These are phyloP conservation scores for Coemansia sp. DNA, from an alignment of 192 early-diverging fungal species.

Conservation along the genomic window DNA sequence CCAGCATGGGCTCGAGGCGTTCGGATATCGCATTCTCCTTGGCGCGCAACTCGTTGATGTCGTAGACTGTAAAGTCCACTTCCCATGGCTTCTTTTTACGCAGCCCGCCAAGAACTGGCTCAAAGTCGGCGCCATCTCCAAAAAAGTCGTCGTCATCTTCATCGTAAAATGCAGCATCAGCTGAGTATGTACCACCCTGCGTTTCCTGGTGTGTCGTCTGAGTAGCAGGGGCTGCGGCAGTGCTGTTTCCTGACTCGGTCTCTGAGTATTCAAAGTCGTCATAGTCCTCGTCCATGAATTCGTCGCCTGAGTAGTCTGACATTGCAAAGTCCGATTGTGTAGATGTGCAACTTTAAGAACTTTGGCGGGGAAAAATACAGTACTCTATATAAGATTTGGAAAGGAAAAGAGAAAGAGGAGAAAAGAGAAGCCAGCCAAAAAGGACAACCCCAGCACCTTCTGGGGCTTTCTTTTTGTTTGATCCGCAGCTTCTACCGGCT, in stretches of 20 bases:
- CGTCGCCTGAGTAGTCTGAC: slow-evolving; percentile 33
- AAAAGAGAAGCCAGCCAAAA: neutral
- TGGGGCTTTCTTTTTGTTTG: no score
- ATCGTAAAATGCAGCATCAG: slow-evolving; percentile 18
- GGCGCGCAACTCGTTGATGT: slow-evolving; percentile 22
- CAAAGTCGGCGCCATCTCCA: slow-evolving; percentile 31
- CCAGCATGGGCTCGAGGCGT: slow-evolving; percentile 41
- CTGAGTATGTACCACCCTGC: slow-evolving; percentile 25
- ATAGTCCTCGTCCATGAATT: slow-evolving; percentile 43
- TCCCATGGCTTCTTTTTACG: slow-evolving; percentile 39
- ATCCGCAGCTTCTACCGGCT: no score
- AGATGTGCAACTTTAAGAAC: slow-evolving; percentile 6
- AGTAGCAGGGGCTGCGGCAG: slow-evolving; percentile 3
- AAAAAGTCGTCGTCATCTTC: slow-evolving; percentile 30
- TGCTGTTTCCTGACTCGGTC: slow-evolving; percentile 17
- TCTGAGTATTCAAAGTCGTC: slow-evolving; percentile 42
- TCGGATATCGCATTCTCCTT: slow-evolving; percentile 33
- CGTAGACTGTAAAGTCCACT: slow-evolving; percentile 43
- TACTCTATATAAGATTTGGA: neutral
- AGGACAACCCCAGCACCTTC: no score
- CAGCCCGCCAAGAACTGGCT: slow-evolving; percentile 18
- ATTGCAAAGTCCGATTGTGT: slow-evolving; percentile 12
- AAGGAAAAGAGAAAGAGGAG: neutral
- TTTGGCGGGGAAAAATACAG: neutral
- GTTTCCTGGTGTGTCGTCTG: slow-evolving; percentile 11